A percentile compares a stretch with the other conserved stretches of the same genome.
phyloP scores from a whole-genome alignment of 2,329 filamentous ascomycete species.

The Aspergillus vadensis region DNA sequence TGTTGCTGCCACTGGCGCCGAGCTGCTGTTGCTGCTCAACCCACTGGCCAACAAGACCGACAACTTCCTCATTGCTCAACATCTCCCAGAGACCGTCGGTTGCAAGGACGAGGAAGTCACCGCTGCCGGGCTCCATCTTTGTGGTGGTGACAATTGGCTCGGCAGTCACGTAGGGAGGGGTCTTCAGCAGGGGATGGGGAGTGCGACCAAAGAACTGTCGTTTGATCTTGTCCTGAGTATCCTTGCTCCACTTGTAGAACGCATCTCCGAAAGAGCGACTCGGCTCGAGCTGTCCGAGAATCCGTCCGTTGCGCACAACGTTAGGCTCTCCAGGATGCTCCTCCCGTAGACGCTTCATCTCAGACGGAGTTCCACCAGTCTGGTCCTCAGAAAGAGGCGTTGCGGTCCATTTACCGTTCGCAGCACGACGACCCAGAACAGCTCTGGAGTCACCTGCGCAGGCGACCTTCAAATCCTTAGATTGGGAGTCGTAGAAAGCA shows the following conservation, averaged over 20 bases:
- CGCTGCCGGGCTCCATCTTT: constrained; percentile 81
- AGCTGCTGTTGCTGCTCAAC: constrained; percentile 70
- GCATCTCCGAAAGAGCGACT: constrained; percentile 95
- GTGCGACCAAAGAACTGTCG: constrained; percentile 83
- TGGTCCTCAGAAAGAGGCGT: constrained; percentile 89
- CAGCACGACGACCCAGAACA: constrained; percentile 77
- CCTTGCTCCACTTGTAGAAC: constrained; percentile 91
- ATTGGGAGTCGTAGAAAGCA: constrained; percentile 90
- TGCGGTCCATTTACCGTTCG: constrained; percentile 87
- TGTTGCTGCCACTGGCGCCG: constrained; percentile 41
- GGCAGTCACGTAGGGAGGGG: constrained; percentile 94
- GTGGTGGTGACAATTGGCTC: constrained; percentile 94
- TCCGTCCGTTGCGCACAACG: constrained; percentile 84
- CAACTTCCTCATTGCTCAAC: constrained; percentile 97
- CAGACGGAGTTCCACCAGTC: constrained; percentile 84
- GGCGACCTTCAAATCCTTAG: constrained; percentile 86
- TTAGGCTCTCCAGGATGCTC: constrained; percentile 88
- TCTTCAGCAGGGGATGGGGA: constrained; percentile 75
- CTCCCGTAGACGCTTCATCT: constrained; percentile 77
- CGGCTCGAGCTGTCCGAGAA: constrained; percentile 88
- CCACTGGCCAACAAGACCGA: constrained; percentile 96
- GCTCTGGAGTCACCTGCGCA: constrained; percentile 97
- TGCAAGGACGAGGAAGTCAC: constrained; percentile 94
- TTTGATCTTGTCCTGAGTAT: constrained; percentile 80
- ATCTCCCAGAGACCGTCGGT: constrained; percentile 99